These are phyloP conservation scores for Phytophthora citrophthora DNA, from an alignment of 352 stramenopile genomes.

Conservation along the genomic window DNA sequence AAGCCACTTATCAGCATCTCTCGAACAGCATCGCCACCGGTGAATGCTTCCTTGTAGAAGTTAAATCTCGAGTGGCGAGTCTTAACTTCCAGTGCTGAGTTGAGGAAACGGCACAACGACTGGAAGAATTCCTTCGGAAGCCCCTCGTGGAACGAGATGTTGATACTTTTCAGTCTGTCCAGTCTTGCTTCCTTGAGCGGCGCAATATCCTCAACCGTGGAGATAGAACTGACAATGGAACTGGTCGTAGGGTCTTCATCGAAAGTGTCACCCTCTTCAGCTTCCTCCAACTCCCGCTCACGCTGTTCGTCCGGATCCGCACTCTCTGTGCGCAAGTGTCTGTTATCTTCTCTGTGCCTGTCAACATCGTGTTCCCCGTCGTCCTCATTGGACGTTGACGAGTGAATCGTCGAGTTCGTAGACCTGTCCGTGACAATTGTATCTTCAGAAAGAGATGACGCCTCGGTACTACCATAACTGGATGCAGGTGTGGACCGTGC, in stretches of 20 bases:
- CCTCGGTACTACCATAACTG: conserved; percentile 68
- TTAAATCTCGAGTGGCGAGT: conserved; percentile 85
- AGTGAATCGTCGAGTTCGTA: conserved; percentile 54
- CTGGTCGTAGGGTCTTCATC: conserved; percentile 36
- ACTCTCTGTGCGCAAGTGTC: conserved; percentile 17
- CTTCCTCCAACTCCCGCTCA: conserved; percentile 22
- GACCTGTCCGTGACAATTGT: conserved; percentile 40
- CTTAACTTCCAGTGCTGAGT: conserved; percentile 81
- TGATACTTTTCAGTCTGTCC: conserved; percentile 77
- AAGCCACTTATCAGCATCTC: conserved; percentile 82
- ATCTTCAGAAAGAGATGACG: conserved; percentile 50
- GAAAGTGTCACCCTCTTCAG: conserved; percentile 42
- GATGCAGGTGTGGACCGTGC: conserved; percentile 34
- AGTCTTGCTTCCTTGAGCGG: conserved; percentile 74
- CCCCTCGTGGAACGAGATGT: conserved; percentile 82
- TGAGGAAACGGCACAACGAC: conserved; percentile 72
- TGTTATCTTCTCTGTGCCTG: conserved; percentile 37
- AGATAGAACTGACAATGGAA: conserved; percentile 52
- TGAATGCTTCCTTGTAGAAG: conserved; percentile 89
- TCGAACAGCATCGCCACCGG: conserved; percentile 73
- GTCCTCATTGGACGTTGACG: conserved; percentile 52
- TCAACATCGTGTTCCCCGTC: conserved; percentile 44
- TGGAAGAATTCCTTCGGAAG: conserved; percentile 83
- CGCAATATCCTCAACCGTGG: conserved; percentile 53
- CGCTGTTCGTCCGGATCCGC: conserved; percentile 21